Percentiles rank a stretch among this genome's conserved stretches.
These are phyloP conservation scores for Cryptococcus sp. DNA, from an alignment of 1,284 basidiomycete genomes.

Conservation along the genomic window DNA sequence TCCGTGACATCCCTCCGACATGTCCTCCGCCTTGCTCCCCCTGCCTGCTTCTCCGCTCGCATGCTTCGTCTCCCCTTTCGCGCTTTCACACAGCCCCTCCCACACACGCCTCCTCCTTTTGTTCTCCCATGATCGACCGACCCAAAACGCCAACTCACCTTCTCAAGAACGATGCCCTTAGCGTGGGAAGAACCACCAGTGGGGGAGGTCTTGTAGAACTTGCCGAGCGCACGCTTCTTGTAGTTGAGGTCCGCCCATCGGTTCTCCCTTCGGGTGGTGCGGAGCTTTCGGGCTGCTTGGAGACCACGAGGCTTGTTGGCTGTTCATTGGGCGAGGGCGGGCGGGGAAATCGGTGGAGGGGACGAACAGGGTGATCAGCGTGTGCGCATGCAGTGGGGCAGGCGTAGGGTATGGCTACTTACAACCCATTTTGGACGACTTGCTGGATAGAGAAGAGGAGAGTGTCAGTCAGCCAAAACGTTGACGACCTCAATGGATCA, in stretches of 20 bases:
- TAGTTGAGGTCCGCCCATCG: conserved; percentile 99
- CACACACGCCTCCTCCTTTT: background rate
- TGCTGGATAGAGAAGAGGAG: too few species aligned
- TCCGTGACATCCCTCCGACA: too few species aligned
- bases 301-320: conserved; percentile 98
- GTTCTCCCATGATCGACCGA: background rate
- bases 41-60: background rate
- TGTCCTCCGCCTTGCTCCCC: background rate
- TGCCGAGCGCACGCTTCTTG: conserved; percentile 99
- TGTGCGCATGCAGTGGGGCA: too few species aligned
- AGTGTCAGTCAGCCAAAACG: too few species aligned
- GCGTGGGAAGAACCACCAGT: conserved; percentile 99
- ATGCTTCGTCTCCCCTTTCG: background rate
- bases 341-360: too few species aligned
- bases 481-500: too few species aligned
- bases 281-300: conserved; percentile 98
- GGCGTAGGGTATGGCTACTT: too few species aligned
- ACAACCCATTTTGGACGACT: too few species aligned
- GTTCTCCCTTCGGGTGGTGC: conserved; percentile 90
- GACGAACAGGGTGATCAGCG: too few species aligned
- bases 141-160: conserved; percentile 53
- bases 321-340: too few species aligned
- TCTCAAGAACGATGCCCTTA: conserved; percentile 99
- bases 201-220: conserved; percentile 99
- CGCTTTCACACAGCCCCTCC: background rate